phyloP scores from a whole-genome alignment of 768 basidiomycete genomes.

The Paxillus rubicundulus region DNA sequence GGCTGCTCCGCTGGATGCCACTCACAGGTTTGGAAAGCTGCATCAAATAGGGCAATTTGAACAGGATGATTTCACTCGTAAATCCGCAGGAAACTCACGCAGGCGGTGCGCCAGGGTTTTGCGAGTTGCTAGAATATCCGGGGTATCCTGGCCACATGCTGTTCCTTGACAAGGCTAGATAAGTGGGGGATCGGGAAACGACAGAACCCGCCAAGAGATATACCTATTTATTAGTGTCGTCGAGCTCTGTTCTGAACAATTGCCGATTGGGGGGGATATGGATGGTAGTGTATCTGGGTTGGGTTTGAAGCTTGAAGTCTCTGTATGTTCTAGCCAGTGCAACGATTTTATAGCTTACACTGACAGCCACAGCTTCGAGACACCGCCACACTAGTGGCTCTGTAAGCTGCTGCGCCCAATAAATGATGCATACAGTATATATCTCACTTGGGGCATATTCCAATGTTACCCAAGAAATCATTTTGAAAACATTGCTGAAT shows the following conservation, averaged over 20 bases:
- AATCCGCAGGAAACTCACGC: conserved; percentile 12
- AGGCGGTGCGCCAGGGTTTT: background rate
- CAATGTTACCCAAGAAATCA: no score
- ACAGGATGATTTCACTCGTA: background rate
- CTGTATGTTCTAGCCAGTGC: no score
- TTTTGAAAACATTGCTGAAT: no score
- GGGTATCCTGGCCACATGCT: conserved; percentile 10
- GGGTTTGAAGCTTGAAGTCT: no score
- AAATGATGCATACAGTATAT: no score
- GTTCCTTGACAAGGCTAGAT: background rate
- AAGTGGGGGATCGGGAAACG: background rate
- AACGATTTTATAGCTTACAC: no score
- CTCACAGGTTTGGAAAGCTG: conserved; percentile 17
- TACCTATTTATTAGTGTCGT: background rate
- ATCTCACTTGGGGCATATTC: no score
- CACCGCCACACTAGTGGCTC: no score
- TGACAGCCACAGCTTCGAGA: no score
- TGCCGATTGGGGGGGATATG: background rate
- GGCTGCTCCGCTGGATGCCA: background rate
- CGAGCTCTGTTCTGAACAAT: background rate
- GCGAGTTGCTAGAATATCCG: conserved; percentile 1
- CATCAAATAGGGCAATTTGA: background rate
- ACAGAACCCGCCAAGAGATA: background rate
- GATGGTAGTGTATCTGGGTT: background rate
- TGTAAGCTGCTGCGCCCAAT: no score